Percentiles rank a stretch among this genome's conserved stretches.
Evolutionary conservation across 2,329 filamentous ascomycete species (phyloP).

Genomic region (Fusarium sp.): DNA sequence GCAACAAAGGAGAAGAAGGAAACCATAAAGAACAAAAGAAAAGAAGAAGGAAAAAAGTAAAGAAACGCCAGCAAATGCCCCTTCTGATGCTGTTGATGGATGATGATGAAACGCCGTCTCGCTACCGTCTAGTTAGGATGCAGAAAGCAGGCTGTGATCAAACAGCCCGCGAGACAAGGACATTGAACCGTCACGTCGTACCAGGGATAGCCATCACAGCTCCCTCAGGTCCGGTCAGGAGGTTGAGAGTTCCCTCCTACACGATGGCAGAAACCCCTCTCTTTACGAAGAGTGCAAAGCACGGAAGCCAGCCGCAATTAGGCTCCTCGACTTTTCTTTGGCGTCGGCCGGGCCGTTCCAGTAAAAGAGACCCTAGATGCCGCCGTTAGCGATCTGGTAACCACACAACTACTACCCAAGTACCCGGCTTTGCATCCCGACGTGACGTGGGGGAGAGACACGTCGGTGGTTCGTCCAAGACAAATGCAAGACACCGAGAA

Average conservation of each 20-base stretch:
- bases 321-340: constrained; percentile 62
- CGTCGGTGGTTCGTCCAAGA: constrained; percentile 23
- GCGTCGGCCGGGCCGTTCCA: constrained; percentile 80
- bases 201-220: constrained; percentile 11
- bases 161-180: constrained; percentile 17
- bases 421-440: constrained; percentile 9
- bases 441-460: constrained; percentile 20
- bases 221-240: neutral
- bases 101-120: constrained; percentile 32
- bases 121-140: constrained; percentile 27
- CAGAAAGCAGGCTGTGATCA: constrained; percentile 23
- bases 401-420: neutral
- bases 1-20: constrained; percentile 1
- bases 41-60: neutral
- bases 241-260: neutral
- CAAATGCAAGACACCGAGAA: constrained; percentile 23
- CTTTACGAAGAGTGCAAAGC: constrained; percentile 57
- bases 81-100: constrained; percentile 22
- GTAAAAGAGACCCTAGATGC: constrained; percentile 75
- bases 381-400: constrained; percentile 32
- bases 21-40: neutral
- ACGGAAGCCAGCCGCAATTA: constrained; percentile 66
- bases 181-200: constrained; percentile 21
- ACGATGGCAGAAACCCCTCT: neutral
- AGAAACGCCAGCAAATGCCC: constrained; percentile 32